Base-by-base conservation (phyloP, 345 rosid genomes). In the Rhodomyrtus tomentosa region DNA sequence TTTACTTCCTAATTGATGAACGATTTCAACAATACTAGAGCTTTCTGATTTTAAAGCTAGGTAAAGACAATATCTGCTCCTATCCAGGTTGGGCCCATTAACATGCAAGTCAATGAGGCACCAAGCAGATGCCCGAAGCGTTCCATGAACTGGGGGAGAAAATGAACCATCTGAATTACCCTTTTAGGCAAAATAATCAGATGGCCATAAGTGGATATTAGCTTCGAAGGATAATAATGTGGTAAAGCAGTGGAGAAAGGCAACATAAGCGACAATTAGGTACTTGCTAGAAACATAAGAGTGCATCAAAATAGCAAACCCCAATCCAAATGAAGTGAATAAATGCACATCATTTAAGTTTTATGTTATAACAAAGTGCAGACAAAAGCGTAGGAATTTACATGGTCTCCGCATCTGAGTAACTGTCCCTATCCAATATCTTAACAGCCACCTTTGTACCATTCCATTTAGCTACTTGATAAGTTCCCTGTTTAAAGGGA, bases 381-480 rank as follows among this genome's bases (percentile, higher is more conserved):
- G 18, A 79, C 62, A 80, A 83, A 16, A 81, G 45, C 72, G 80
- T 49, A 50, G 86, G 55, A 74, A 86, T 93, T 55, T 92, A 95
- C 98, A 92, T 92, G 88, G 88, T 90, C 82, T 97, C 96, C 1
- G 91, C 96, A 80, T 95, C 93, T 48, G 93, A 85, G 81, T 87
- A 93, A 86, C 93, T 89, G 73, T 95, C 96, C 90, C 88, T 93
- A 56, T 97, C 98, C 42, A 94, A 92, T 87, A 97, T 97, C 93
- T 97, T 97, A 20, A 95, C 98, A 4, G 96, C 87, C 80, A 97
- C 98, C 89, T 95, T 94, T 16, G 98, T 95, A 79, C 98, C 99
- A 87, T 97, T 97, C 99, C 99, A 97, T 89, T 95, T 97, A 85
- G 98, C 99, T 55, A 95, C 95, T 93, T 97, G 99, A 92, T 94